Conservation (phyloP, 805 yeast genomes). For the Teunomyces panamensis region DNA sequence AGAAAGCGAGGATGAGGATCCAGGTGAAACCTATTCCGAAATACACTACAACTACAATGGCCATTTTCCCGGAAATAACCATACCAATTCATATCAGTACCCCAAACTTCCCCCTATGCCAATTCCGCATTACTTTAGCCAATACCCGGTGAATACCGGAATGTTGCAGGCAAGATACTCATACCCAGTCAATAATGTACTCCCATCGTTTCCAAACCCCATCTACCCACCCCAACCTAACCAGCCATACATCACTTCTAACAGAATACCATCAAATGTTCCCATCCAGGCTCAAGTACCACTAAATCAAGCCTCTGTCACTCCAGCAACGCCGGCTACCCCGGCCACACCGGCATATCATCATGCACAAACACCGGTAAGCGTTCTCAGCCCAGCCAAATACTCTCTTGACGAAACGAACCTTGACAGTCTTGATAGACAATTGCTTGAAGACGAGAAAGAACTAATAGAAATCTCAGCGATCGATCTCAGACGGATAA, state of each 20-base stretch:
- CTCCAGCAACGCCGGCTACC: too few species aligned
- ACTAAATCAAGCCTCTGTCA: background rate
- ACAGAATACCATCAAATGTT: background rate
- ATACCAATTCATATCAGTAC: background rate
- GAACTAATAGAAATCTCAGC: slow-evolving; percentile 5
- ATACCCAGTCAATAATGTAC: background rate
- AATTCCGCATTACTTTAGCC: background rate
- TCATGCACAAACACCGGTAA: background rate
- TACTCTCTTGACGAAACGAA: background rate
- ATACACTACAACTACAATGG: slow-evolving; percentile 1
- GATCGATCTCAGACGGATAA: slow-evolving; percentile 8
- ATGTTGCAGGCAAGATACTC: background rate
- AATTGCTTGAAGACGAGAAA: slow-evolving; percentile 3
- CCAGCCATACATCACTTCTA: background rate
- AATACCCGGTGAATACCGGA: background rate
- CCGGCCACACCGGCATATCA: too few species aligned
- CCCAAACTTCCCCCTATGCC: background rate
- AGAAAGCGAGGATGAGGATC: background rate
- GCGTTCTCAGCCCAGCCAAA: background rate
- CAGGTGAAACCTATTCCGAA: background rate
- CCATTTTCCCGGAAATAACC: background rate
- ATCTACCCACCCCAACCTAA: background rate
- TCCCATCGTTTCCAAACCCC: background rate
- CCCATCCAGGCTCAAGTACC: background rate
- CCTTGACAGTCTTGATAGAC: slow-evolving; percentile 1